Evolutionary conservation across 2,329 filamentous ascomycete species (phyloP), one percentile per base, ranked within the genome.

Genomic region (Penicillium sp.): DNA sequence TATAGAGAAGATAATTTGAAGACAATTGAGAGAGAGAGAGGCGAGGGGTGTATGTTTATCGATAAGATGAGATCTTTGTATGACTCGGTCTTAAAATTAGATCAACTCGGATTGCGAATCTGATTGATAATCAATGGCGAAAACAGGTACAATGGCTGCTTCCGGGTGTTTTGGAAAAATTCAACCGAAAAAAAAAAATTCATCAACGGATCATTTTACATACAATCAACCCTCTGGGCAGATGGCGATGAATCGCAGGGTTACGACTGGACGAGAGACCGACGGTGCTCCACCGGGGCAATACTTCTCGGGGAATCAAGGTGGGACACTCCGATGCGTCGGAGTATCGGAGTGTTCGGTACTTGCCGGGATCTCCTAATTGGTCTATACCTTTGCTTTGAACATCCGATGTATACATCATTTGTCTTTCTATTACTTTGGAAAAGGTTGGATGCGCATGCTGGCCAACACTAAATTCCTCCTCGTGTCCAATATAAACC

Each of bases 311-410:
- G 62, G 55, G 57, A 66, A 63, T 55, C 48, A 14, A 14, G 25
- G 50, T 48, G 46, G 44, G 26, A 33, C 19, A 50, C 51, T 48
- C 63, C 63, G 63, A 61, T 12, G 25, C 7, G 10, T 60, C 63
- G 63, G 63, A 60, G 56, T 51, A 41, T 60, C 63, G 63, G 63
- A 43, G 56, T 57, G 62, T 68, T 25, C 69, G 67, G 42, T 16
- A 30, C 50, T 38, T 52, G 14, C 40, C 42, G 42, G 31, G 25
- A 41, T 38, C 19, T 38, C 12, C 14, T 31, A 19, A 31, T 28
- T 38, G 35, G 25, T 30, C 33, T 40, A 30, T 30, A 37, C n/a
- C 3, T 8, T 43, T 8, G 6, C 25, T 22, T 22, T 2, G 22
- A 22, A 22, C 22, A 22, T 22, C 22, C 22, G 4, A 3, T 22